Evolutionary conservation across 2,329 filamentous ascomycete species (phyloP), one percentile per base, ranked within the genome.

Genomic region (Metarhizium album): DNA sequence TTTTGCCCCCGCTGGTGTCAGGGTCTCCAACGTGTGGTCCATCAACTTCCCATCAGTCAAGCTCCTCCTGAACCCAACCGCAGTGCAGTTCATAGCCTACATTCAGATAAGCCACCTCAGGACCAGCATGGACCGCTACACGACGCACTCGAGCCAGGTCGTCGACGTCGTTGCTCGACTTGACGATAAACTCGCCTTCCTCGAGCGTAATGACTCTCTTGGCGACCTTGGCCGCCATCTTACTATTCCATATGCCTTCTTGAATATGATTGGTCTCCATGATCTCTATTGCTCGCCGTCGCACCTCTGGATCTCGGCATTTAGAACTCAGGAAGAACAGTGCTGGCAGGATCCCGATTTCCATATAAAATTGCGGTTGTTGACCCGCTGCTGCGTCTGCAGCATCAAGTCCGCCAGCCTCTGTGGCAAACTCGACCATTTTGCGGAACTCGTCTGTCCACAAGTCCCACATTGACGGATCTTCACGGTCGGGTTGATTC

Each of bases 231-330:
- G 29, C 50, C 14, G 46, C 45, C 50, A 51, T 51, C 29, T 45
- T 22, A 38, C 46, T 51, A 38, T 47, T 47, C 50, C 50, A 51
- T 23, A 51, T 51, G 9, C 50, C 50, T 37, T 51, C 50, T 31
- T 51, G 50, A 20, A 51, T 45, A 11, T 43, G 35, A 33, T 47
- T 47, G n/a, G 23, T 20, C 46, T 23, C 33, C 46, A 51, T 48
- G 24, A 51, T 42, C 3, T 38, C 45, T 23, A 51, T 48, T 4
- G 45, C 50, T n/a, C 50, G 37, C 11, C 50, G 45, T 27, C 50
- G 50, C 9, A 47, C 37, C n/a, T 45, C 40, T 9, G 50, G 45
- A 22, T 51, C 50, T 22, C 50, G 50, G 29, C 50, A 51, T 33
- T 51, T 51, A 9, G 45, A 16, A 18, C 45, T 33, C 5, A 51